Evolutionary conservation across 2,329 filamentous ascomycete genomes (phyloP).

Genomic region (Botrytis pseudocinerea): DNA sequence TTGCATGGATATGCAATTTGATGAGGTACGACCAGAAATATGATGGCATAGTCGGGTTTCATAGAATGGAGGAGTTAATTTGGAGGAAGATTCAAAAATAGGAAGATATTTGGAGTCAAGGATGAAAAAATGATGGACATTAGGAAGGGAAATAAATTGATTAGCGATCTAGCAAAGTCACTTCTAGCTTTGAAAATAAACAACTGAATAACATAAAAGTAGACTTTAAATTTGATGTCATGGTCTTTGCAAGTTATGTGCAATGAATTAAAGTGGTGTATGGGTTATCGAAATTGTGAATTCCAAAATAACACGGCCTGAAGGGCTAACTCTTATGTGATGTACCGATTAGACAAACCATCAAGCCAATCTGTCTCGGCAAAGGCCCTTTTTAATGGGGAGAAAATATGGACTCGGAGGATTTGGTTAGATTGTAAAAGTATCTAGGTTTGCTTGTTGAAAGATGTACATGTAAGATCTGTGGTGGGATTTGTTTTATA

Average conservation of each 20-base stretch:
- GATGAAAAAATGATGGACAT: not conserved
- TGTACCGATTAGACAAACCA: not conserved
- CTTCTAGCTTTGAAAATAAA: not conserved
- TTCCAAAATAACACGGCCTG: not conserved
- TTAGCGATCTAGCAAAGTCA: not conserved
- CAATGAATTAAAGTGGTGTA: not conserved
- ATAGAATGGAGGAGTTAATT: not conserved
- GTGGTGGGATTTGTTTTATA: too few species aligned
- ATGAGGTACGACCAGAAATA: not conserved
- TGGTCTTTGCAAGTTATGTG: too few species aligned
- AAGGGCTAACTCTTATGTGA: not conserved
- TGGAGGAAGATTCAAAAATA: not conserved
- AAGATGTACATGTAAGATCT: too few species aligned
- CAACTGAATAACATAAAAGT: not conserved
- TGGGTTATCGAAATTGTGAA: rapidly evolving
- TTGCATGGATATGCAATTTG: not conserved
- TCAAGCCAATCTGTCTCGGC: not conserved
- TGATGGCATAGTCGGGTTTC: not conserved
- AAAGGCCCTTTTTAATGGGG: not conserved
- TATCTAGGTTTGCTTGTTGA: too few species aligned
- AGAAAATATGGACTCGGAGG: too few species aligned
- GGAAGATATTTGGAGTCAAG: not conserved
- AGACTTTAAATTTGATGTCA: not conserved
- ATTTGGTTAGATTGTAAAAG: too few species aligned
- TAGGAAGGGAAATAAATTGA: not conserved